Base-by-base conservation (phyloP, 768 basidiomycete species). In the Suillus subaureus region DNA sequence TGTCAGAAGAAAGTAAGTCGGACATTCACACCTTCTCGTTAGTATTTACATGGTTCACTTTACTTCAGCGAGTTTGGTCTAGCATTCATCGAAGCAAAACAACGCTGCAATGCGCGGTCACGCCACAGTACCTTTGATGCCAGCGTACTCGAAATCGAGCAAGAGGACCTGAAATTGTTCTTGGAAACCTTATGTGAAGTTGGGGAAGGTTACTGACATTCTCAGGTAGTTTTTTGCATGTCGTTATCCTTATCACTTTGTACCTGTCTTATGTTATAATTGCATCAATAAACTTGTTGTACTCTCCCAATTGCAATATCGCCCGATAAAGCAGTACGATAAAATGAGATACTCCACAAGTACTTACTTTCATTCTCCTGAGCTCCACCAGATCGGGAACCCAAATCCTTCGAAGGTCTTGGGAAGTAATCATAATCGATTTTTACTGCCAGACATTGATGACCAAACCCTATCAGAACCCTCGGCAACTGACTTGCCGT, bases 361-460 rank as follows among this genome's bases (percentile, higher is more conserved):
- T 45, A 61, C 18, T 45, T 61, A 61, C 13, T 37, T 61, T 64
- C 61, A 78, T 45, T 78, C 77, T 55, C 72, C 74, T 4, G 73
- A 71, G 28, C 61, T 61, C 73, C 74, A 69, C 21, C 73, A 72
- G 21, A 71, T 63, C 61, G 71, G 72, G 42, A 79, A 62, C 15
- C 76, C 73, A 56, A 73, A 69, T 12, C 79, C 58, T 84, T 82
- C 7, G 91, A 92, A 78, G 93, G 90, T 40, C 90, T 83, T 15
- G 91, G 93, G 73, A 96, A 96, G 75, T 90, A 95, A 77, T 96
- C 94, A n/a, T n/a, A n/a, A n/a, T n/a, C n/a, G n/a, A n/a, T n/a
- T n/a, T n/a, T n/a, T n/a, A n/a, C n/a, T n/a, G n/a, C n/a, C n/a
- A 61, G 13, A 61, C 51, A 45, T 52, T 64, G 56, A 58, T 56